These are phyloP conservation scores for Neurospora sublineolata DNA, from an alignment of 495 filamentous ascomycete species.

Conservation along the genomic window DNA sequence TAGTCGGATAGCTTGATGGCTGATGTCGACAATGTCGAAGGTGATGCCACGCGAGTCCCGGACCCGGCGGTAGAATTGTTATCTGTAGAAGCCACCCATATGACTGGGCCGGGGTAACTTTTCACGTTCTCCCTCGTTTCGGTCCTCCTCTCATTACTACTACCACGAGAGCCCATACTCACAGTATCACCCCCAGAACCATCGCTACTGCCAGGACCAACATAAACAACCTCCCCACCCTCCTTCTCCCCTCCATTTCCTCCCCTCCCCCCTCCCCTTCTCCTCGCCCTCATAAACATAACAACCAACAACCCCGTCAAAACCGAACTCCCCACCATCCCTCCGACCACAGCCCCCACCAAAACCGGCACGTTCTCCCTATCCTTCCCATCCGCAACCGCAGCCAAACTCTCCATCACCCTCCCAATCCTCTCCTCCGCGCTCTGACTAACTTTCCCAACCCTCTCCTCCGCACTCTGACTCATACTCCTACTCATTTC, in stretches of 20 bases:
- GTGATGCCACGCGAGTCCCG: neutral
- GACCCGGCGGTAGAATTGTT: neutral
- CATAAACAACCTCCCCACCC: neutral
- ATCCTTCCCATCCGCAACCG: neutral
- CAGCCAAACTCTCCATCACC: neutral
- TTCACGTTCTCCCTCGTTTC: neutral
- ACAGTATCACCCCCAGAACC: neutral
- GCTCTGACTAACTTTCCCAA: neutral
- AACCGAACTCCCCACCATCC: neutral
- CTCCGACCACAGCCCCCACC: neutral
- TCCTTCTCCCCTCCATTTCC: neutral
- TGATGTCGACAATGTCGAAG: neutral
- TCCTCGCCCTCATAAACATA: neutral
- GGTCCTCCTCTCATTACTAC: neutral
- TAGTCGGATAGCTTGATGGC: neutral
- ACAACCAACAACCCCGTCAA: neutral
- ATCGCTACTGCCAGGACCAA: neutral
- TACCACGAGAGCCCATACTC: neutral
- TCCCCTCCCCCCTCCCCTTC: neutral
- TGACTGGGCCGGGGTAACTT: neutral
- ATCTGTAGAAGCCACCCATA: neutral
- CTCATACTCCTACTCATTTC: neutral
- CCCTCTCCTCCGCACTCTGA: neutral
- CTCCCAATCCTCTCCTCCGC: neutral
- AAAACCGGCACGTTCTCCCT: neutral